Percentiles rank a stretch among this genome's conserved stretches.
Conservation (phyloP, 371 early-diverging fungal genomes). For the Neoconidiobolus thromboides region DNA sequence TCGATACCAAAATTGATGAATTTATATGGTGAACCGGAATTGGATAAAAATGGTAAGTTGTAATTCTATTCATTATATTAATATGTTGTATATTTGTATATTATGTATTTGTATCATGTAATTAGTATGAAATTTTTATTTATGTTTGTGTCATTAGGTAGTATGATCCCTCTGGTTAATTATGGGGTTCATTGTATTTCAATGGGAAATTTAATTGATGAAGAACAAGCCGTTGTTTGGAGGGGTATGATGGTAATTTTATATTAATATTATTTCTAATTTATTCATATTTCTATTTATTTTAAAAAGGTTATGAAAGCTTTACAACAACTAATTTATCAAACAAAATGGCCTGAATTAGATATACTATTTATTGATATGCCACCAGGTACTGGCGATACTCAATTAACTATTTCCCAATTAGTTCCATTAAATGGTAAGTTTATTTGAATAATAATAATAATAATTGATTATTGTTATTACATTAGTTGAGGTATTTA, state of each 20-base stretch:
- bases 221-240: conserved; percentile 72
- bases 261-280: not conserved
- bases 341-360: conserved; percentile 60
- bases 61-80: not conserved
- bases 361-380: conserved; percentile 75
- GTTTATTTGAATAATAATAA: not conserved
- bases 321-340: conserved; percentile 63
- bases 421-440: conserved; percentile 52
- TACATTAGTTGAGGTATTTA: not conserved
- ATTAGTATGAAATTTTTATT: no score
- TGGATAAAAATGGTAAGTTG: conserved; percentile 26
- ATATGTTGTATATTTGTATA: not conserved
- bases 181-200: conserved; percentile 81
- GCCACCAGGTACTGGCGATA: conserved; percentile 89
- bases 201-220: conserved; percentile 69
- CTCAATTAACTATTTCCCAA: conserved; percentile 67
- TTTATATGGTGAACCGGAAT: conserved; percentile 46
- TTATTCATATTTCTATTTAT: not conserved
- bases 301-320: conserved; percentile 62
- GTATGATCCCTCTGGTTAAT: conserved; percentile 46
- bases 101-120: no score
- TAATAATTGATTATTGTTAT: no score
- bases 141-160: conserved; percentile 11
- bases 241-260: conserved; percentile 61
- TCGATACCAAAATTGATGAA: conserved; percentile 75